phyloP scores from a whole-genome alignment of 495 filamentous ascomycete genomes.

The Neurospora sp. region DNA sequence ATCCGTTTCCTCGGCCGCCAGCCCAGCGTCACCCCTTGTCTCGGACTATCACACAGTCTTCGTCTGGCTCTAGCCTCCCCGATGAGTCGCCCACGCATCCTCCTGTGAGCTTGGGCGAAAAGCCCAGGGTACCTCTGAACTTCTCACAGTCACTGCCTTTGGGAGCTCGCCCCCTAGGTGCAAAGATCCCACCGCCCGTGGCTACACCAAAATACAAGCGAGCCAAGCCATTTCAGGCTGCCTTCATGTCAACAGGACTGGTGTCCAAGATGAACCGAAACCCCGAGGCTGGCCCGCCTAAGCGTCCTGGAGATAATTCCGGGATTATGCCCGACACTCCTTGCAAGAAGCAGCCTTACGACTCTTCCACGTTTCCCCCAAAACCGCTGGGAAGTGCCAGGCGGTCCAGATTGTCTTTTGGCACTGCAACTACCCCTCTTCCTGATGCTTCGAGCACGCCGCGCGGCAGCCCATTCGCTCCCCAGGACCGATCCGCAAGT shows the following conservation, averaged over 20 bases:
- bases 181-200: constrained; percentile 42
- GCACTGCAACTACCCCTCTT: constrained; percentile 52
- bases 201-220: constrained; percentile 79
- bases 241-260: constrained; percentile 88
- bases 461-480: constrained; percentile 48
- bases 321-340: constrained; percentile 78
- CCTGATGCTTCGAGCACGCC: constrained; percentile 32
- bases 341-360: constrained; percentile 69
- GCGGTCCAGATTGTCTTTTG: constrained; percentile 23
- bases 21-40: constrained; percentile 76
- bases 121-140: constrained; percentile 36
- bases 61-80: constrained; percentile 63
- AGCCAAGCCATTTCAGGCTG: constrained; percentile 71
- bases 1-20: constrained; percentile 32
- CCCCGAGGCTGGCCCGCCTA: constrained; percentile 46
- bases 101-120: constrained; percentile 44
- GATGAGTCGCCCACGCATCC: constrained; percentile 68
- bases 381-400: constrained; percentile 43
- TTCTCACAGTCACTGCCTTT: constrained; percentile 76
- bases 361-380: constrained; percentile 53
- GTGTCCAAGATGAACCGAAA: constrained; percentile 72
- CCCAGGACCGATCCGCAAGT: constrained; percentile 41
- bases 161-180: constrained; percentile 39
- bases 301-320: constrained; percentile 24
- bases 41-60: constrained; percentile 72